These are phyloP conservation scores for Xylariaceae sp. DNA, from an alignment of 2,329 filamentous ascomycete genomes.

Conservation along the genomic window DNA sequence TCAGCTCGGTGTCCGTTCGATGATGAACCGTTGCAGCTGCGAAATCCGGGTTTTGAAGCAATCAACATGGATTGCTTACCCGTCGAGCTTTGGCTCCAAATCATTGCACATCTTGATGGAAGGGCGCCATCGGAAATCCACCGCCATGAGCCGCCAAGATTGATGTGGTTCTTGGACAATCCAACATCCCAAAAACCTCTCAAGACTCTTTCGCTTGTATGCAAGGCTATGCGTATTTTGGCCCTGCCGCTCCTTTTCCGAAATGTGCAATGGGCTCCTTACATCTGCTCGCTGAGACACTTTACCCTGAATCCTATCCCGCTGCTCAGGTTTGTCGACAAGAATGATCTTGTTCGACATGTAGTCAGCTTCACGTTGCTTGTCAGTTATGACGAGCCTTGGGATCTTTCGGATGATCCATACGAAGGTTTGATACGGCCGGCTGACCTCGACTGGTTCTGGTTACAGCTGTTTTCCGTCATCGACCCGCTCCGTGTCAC, in stretches of 20 bases:
- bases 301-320: constrained; percentile 35
- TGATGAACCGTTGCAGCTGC: constrained; percentile 8
- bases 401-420: constrained; percentile 17
- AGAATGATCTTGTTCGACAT: constrained; percentile 37
- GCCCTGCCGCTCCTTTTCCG: constrained; percentile 57
- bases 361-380: constrained; percentile 43
- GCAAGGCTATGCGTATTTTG: constrained; percentile 50
- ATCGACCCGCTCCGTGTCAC: constrained; percentile 54
- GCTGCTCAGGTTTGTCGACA: constrained; percentile 39
- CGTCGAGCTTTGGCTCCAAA: constrained; percentile 58
- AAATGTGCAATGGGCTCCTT: constrained; percentile 43
- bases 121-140: constrained; percentile 47
- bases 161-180: constrained; percentile 36
- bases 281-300: constrained; percentile 24
- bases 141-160: constrained; percentile 49
- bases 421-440: constrained; percentile 30
- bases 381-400: constrained; percentile 33
- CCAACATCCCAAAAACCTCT: constrained; percentile 39
- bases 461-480: constrained; percentile 52
- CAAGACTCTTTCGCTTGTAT: constrained; percentile 56
- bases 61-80: constrained; percentile 44
- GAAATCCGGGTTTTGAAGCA: neutral
- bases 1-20: neutral
- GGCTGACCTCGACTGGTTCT: constrained; percentile 44
- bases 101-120: constrained; percentile 54